Evolutionary conservation across 352 stramenopile species (phyloP).

Genomic region (Phytopythium delawarense): DNA sequence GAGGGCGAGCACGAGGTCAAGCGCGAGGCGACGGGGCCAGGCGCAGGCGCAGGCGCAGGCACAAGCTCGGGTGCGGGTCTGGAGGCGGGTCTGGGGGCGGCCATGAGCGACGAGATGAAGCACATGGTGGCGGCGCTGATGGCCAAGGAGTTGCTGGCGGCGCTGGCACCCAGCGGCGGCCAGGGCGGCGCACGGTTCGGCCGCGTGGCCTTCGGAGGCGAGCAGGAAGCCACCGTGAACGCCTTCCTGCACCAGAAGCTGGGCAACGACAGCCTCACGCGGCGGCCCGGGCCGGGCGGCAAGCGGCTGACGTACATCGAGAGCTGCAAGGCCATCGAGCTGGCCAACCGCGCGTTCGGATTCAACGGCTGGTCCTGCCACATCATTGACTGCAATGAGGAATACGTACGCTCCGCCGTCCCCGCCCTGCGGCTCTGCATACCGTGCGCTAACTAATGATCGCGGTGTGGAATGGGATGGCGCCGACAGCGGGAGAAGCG

Average conservation of each 20-base stretch:
- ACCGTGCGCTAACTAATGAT: neutral
- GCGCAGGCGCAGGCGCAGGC: too few species aligned
- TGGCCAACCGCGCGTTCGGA: conserved; percentile 85
- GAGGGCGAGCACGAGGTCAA: conserved; percentile 15
- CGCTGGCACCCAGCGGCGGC: neutral
- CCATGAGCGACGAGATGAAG: conserved; percentile 26
- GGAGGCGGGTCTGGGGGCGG: neutral
- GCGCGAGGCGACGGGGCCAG: conserved; percentile 5
- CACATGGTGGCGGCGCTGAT: conserved; percentile 35
- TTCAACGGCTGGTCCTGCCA: conserved; percentile 87
- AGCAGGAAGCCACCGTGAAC: conserved; percentile 56
- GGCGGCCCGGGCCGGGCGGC: conserved; percentile 61
- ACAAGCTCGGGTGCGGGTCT: neutral
- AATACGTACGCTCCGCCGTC: conserved; percentile 54
- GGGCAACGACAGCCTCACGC: conserved; percentile 64
- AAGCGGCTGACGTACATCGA: conserved; percentile 84
- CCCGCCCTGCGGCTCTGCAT: neutral
- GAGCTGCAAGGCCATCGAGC: conserved; percentile 87
- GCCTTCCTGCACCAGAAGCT: conserved; percentile 82
- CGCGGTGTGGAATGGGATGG: neutral
- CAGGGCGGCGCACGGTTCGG: conserved; percentile 41
- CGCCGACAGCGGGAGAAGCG: conserved; percentile 55
- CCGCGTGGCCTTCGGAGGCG: conserved; percentile 39
- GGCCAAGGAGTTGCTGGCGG: conserved; percentile 8
- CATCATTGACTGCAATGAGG: conserved; percentile 82